A percentile compares a stretch with the other conserved stretches of the same genome.
phyloP scores from a whole-genome alignment of 148 eudicot species.

The Dysphania ambrosioides region DNA sequence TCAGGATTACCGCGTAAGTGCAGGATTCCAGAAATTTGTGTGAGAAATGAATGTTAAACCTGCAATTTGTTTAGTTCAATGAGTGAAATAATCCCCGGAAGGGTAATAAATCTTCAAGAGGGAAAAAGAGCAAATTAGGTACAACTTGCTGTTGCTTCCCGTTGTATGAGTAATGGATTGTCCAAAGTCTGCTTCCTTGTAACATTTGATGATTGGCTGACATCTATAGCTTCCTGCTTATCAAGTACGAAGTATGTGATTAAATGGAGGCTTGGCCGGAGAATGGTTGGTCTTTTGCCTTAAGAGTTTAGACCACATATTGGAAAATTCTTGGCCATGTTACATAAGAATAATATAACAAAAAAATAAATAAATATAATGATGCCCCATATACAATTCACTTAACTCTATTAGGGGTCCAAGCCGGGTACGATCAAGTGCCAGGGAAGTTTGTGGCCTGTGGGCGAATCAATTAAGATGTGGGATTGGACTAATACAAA shows the following conservation, averaged over 20 bases:
- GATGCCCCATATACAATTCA: no score
- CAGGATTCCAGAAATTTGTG: not conserved
- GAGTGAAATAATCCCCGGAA: not conserved
- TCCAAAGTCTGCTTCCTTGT: not conserved
- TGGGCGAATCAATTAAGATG: not conserved
- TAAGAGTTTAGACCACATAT: not conserved
- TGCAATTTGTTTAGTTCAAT: not conserved
- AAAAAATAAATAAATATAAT: no score
- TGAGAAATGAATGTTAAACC: not conserved
- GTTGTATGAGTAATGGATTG: conserved; percentile 8
- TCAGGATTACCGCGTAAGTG: not conserved
- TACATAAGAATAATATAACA: no score
- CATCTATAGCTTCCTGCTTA: not conserved
- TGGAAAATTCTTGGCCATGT: not conserved
- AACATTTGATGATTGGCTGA: not conserved
- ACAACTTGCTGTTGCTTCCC: not conserved
- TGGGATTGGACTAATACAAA: conserved; percentile 1
- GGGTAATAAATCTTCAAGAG: not conserved
- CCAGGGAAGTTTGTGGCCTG: not conserved
- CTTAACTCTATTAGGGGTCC: not conserved
- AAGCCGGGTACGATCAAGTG: not conserved
- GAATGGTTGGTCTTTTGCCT: not conserved
- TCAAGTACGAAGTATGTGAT: not conserved
- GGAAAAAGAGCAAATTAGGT: not conserved
- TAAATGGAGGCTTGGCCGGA: not conserved